Conservation (phyloP, 108 stramenopile genomes). For the Pseudonitzschia delicatissima region DNA sequence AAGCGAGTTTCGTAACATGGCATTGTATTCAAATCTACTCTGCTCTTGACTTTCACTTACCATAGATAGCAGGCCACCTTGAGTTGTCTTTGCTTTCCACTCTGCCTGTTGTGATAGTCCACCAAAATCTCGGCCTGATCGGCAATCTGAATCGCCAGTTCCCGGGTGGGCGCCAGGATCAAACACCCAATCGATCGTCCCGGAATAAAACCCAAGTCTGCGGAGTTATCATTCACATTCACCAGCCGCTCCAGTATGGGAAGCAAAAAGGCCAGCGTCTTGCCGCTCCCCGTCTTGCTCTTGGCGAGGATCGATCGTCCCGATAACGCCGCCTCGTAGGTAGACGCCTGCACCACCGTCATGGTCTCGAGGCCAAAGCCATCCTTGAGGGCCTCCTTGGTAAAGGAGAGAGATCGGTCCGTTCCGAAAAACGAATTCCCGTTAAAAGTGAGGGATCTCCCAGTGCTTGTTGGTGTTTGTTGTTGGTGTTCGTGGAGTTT, state of each 20-base stretch:
- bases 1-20: too few species aligned
- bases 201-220: slow-evolving; percentile 34
- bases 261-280: slow-evolving; percentile 91
- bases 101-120: slow-evolving; percentile 29
- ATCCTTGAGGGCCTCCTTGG: slow-evolving; percentile 32
- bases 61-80: slow-evolving; percentile 43
- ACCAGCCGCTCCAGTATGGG: slow-evolving; percentile 74
- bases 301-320: slow-evolving; percentile 80
- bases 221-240: neutral
- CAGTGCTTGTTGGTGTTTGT: slow-evolving; percentile 51
- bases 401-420: slow-evolving; percentile 37
- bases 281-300: slow-evolving; percentile 87
- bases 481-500: neutral
- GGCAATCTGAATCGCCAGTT: slow-evolving; percentile 89
- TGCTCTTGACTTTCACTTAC: too few species aligned
- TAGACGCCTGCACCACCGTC: slow-evolving; percentile 84
- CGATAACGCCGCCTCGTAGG: slow-evolving; percentile 54
- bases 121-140: slow-evolving; percentile 71
- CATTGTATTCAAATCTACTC: too few species aligned
- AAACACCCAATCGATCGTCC: slow-evolving; percentile 76
- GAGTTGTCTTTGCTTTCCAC: slow-evolving; percentile 16
- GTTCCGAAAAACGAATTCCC: slow-evolving; percentile 44
- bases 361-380: slow-evolving; percentile 50
- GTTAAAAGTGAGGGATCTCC: slow-evolving; percentile 71
- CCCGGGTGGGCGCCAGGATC: slow-evolving; percentile 88